A percentile compares a stretch with the other conserved stretches of the same genome.
Evolutionary conservation across 331 rosid genomes (phyloP).

Genomic region (Phaseolus coccineus): DNA sequence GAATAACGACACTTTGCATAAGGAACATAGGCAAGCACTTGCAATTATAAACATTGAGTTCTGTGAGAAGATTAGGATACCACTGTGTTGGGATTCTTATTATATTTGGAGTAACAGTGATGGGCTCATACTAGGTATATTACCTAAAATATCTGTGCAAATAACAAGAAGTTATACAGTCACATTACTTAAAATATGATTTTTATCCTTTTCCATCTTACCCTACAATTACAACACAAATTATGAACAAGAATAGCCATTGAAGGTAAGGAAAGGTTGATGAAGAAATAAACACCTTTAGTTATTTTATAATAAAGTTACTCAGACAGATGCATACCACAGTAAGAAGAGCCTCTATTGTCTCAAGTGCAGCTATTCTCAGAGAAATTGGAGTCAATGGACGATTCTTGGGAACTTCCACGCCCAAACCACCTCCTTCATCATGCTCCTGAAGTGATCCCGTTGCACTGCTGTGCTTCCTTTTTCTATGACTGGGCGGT

Average conservation of each 20-base stretch:
- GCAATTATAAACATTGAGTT: not conserved
- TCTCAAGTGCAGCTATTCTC: slow-evolving; percentile 86
- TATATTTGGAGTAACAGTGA: not conserved
- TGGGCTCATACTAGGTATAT: slow-evolving; percentile 1
- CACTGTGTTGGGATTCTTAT: slow-evolving; percentile 2
- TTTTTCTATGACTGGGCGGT: slow-evolving; percentile 59
- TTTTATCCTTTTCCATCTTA: slow-evolving; percentile 5
- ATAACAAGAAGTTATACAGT: slow-evolving; percentile 15
- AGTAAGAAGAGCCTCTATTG: slow-evolving; percentile 77
- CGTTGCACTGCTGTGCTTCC: slow-evolving; percentile 58
- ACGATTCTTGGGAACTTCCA: slow-evolving; percentile 44
- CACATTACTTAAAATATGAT: not conserved
- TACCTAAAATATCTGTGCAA: slow-evolving; percentile 8
- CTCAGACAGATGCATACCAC: slow-evolving; percentile 73
- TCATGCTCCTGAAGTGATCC: slow-evolving; percentile 54
- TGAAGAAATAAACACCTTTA: slow-evolving; percentile 10
- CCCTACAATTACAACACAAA: not conserved
- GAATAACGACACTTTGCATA: not conserved
- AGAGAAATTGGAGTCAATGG: slow-evolving; percentile 56
- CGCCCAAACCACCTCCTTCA: slow-evolving; percentile 47
- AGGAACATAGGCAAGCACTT: not conserved
- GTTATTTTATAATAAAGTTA: slow-evolving; percentile 29
- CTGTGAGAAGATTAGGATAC: not conserved
- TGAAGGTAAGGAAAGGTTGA: slow-evolving; percentile 25
- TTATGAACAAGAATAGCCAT: slow-evolving; percentile 1